phyloP scores from a whole-genome alignment of 2,329 filamentous ascomycete species.

The Pseudovirgaria hyperparasitica region DNA sequence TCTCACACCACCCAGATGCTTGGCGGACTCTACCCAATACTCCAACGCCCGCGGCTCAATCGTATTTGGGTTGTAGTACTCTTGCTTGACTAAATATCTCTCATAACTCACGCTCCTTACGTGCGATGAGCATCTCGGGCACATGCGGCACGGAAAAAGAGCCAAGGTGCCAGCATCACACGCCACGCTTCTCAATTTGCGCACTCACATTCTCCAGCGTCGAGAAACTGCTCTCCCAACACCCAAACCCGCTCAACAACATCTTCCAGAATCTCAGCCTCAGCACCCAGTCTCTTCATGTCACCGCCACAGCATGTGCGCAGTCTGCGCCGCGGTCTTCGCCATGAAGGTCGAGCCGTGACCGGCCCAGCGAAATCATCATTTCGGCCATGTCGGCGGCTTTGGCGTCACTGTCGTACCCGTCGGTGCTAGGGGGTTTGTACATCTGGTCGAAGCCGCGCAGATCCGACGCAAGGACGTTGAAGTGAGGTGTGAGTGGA shows the following conservation, averaged over 20 bases:
- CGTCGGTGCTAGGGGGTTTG: conserved; percentile 25
- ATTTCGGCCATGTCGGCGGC: conserved; percentile 22
- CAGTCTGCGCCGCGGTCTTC: conserved; percentile 24
- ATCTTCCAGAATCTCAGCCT: conserved; percentile 21
- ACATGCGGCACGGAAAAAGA: conserved; percentile 25
- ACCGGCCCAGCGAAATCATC: conserved; percentile 20
- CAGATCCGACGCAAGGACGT: conserved; percentile 23
- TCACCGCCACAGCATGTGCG: conserved; percentile 20
- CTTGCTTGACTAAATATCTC: conserved; percentile 27
- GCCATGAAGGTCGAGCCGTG: conserved; percentile 21
- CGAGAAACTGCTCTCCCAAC: conserved; percentile 20
- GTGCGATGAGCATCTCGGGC: conserved; percentile 27
- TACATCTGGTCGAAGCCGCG: conserved; percentile 27
- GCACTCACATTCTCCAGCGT: conserved; percentile 17
- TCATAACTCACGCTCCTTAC: conserved; percentile 27
- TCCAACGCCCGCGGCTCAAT: conserved; percentile 20
- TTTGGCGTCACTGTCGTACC: conserved; percentile 24
- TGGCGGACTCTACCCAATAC: conserved; percentile 20
- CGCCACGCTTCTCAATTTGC: conserved; percentile 18
- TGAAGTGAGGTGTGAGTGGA: conserved; percentile 22
- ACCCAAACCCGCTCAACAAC: conserved; percentile 17
- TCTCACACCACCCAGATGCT: conserved; percentile 18
- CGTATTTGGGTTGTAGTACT: conserved; percentile 25
- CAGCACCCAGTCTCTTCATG: conserved; percentile 18
- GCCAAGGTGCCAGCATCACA: conserved; percentile 23